A percentile compares a stretch with the other conserved stretches of the same genome.
phyloP scores from a whole-genome alignment of 345 rosid species.

The Lepidium aucheri region DNA sequence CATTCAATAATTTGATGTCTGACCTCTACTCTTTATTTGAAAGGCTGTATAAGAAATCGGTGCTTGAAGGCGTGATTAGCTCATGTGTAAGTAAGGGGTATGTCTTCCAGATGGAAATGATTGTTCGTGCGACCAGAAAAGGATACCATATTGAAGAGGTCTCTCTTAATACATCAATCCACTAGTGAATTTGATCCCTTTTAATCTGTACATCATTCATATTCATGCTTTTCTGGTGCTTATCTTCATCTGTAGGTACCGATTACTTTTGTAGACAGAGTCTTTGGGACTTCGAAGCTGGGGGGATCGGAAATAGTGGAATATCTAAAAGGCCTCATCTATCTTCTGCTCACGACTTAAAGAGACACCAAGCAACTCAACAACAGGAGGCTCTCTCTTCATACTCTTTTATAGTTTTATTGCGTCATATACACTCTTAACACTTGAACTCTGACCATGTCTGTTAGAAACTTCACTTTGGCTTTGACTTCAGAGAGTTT shows the following conservation, averaged over 20 bases:
- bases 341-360: constrained; percentile 76
- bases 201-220: neutral
- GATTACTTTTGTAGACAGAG: constrained; percentile 86
- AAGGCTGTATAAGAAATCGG: constrained; percentile 80
- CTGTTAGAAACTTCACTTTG: constrained; percentile 3
- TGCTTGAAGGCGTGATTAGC: constrained; percentile 71
- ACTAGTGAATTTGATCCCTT: neutral
- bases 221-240: neutral
- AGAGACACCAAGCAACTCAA: constrained; percentile 7
- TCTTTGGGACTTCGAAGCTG: constrained; percentile 92
- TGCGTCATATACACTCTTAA: constrained; percentile 5
- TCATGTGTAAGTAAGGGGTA: constrained; percentile 91
- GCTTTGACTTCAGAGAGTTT: neutral
- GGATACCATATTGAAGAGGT: constrained; percentile 90
- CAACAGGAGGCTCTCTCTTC: neutral
- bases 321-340: constrained; percentile 80
- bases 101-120: constrained; percentile 99
- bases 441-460: neutral
- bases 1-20: neutral
- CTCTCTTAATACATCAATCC: neutral
- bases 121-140: constrained; percentile 89
- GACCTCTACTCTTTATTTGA: constrained; percentile 5
- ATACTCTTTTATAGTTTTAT: neutral
- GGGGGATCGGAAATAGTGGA: constrained; percentile 98
- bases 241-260: constrained; percentile 62